These are phyloP conservation scores for Vitis labrusca DNA, from an alignment of 164 flowering plant species.

Conservation along the genomic window DNA sequence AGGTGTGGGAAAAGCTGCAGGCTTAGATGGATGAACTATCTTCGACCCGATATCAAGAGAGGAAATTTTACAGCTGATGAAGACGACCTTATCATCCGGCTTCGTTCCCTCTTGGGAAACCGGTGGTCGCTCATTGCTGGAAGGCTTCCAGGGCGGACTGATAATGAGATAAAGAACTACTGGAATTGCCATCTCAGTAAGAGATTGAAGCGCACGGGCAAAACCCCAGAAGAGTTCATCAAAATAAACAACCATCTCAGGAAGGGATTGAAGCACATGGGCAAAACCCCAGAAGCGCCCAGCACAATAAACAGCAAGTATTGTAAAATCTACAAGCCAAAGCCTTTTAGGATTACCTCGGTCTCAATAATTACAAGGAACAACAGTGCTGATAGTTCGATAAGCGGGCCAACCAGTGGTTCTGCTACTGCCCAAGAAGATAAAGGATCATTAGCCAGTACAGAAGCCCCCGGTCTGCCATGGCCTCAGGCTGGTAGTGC, in stretches of 20 bases:
- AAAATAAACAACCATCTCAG: slow-evolving; percentile 6
- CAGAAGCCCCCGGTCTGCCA: too few species aligned
- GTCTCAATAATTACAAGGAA: not conserved
- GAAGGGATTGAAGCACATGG: not conserved
- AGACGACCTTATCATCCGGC: slow-evolving; percentile 19
- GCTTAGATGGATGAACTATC: slow-evolving; percentile 26
- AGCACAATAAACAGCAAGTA: not conserved
- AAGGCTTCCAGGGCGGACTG: slow-evolving; percentile 24
- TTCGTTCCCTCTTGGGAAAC: slow-evolving; percentile 23
- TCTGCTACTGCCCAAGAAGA: not conserved
- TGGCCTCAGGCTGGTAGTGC: not conserved
- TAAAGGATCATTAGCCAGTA: not conserved
- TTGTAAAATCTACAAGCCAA: slow-evolving; percentile 4
- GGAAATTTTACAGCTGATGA: slow-evolving; percentile 24
- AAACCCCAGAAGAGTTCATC: not conserved
- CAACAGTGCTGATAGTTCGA: not conserved
- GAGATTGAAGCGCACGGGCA: not conserved
- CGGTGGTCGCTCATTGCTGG: slow-evolving; percentile 27
- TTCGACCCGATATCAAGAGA: slow-evolving; percentile 17
- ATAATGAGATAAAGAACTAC: slow-evolving; percentile 26
- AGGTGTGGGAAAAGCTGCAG: slow-evolving; percentile 27
- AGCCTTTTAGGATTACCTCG: not conserved
- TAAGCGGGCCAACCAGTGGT: not conserved
- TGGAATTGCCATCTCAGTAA: slow-evolving; percentile 22
- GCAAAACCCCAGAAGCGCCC: not conserved